Percentiles rank a stretch among this genome's conserved stretches.
Evolutionary conservation across 768 basidiomycete genomes (phyloP).

Genomic region (Dioszegia aurantiaca): DNA sequence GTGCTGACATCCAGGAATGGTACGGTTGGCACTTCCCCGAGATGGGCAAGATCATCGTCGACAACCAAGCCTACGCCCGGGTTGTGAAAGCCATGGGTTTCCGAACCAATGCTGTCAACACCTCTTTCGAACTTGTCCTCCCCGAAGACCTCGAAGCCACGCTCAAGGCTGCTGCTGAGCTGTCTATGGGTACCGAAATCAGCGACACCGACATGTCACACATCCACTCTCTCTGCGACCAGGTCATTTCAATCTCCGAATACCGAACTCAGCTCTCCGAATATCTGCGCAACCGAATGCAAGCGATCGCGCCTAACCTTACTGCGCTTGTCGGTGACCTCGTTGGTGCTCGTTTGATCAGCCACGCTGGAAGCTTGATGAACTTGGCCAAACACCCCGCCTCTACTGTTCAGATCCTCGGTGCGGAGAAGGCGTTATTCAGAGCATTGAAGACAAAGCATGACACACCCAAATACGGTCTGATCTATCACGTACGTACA

Average conservation of each 20-base stretch:
- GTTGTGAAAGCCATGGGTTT: constrained; percentile 91
- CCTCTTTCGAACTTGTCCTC: constrained; percentile 81
- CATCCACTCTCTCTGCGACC: constrained; percentile 94
- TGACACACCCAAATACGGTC: constrained; percentile 76
- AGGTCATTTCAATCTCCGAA: constrained; percentile 91
- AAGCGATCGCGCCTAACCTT: constrained; percentile 93
- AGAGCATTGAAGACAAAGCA: constrained; percentile 58
- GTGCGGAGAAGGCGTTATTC: constrained; percentile 58
- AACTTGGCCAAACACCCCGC: constrained; percentile 57
- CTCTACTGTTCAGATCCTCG: constrained; percentile 57
- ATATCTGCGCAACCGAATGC: constrained; percentile 97
- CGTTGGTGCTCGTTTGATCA: constrained; percentile 71
- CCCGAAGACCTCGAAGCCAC: constrained; percentile 96
- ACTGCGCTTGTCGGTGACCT: constrained; percentile 78
- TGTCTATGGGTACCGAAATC: constrained; percentile 99
- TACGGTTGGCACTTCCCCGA: constrained; percentile 99
- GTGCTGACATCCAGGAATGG: constrained; percentile 79
- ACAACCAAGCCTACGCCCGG: constrained; percentile 96
- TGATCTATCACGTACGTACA: constrained; percentile 87
- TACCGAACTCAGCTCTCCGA: constrained; percentile 94
- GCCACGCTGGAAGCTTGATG: constrained; percentile 56
- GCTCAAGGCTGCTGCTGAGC: constrained; percentile 90
- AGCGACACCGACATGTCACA: constrained; percentile 95
- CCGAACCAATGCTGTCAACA: constrained; percentile 85
- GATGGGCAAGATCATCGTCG: constrained; percentile 80